Evolutionary conservation across 1,139 yeast species (phyloP).

Genomic region (Geotrichum restrictum): DNA sequence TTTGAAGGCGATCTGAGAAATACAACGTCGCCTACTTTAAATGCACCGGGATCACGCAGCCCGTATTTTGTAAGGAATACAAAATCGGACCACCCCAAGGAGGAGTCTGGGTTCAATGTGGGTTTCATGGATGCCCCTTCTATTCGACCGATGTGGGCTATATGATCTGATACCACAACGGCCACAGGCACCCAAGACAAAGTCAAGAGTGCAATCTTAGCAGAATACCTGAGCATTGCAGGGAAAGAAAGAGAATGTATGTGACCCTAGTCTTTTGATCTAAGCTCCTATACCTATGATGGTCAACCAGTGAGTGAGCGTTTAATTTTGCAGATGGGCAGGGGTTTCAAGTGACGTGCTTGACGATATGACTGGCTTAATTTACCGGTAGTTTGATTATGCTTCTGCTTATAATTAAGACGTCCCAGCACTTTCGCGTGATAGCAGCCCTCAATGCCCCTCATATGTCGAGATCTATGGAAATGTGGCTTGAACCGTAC

Average conservation of each 20-base stretch:
- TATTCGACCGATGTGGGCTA: conserved; percentile 69
- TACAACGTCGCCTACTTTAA: conserved; percentile 66
- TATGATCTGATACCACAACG: conserved; percentile 64
- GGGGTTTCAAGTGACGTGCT: neutral
- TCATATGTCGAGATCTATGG: too few species aligned
- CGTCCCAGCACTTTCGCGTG: too few species aligned
- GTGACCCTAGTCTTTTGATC: neutral
- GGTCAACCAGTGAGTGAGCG: too few species aligned
- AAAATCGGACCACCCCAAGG: conserved; percentile 52
- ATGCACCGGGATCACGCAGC: conserved; percentile 45
- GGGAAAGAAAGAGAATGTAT: too few species aligned
- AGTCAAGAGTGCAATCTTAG: conserved; percentile 24
- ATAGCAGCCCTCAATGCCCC: too few species aligned
- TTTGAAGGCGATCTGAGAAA: conserved; percentile 73
- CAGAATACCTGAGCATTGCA: conserved; percentile 17
- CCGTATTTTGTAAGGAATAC: conserved; percentile 68
- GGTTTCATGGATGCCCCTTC: conserved; percentile 89
- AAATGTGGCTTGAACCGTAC: too few species aligned
- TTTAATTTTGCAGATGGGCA: too few species aligned
- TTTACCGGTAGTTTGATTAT: too few species aligned
- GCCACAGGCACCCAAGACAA: conserved; percentile 74
- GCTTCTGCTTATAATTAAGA: too few species aligned
- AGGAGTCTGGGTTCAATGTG: conserved; percentile 69
- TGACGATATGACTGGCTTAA: neutral
- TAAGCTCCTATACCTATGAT: too few species aligned